A percentile compares a stretch with the other conserved stretches of the same genome.
Evolutionary conservation across 108 stramenopile species (phyloP).

Genomic region (Skeletonema potamos): DNA sequence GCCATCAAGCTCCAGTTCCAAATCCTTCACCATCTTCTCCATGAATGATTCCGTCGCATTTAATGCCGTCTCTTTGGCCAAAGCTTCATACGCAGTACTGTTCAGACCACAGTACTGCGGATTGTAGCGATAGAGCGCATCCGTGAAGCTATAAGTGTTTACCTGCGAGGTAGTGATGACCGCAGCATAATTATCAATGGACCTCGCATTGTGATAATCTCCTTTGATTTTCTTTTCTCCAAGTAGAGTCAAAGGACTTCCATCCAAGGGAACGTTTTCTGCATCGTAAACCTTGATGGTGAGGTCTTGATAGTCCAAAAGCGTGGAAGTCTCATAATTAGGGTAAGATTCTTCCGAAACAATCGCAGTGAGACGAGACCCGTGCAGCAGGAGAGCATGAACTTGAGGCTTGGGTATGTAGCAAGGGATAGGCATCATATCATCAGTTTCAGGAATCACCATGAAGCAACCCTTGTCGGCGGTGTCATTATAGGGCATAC

Average conservation of each 20-base stretch:
- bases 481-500: conserved; percentile 42
- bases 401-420: conserved; percentile 50
- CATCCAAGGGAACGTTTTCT: conserved; percentile 35
- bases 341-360: conserved; percentile 26
- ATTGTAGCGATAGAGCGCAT: conserved; percentile 27
- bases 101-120: conserved; percentile 45
- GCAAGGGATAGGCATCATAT: conserved; percentile 16
- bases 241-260: conserved; percentile 33
- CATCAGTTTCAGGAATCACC: conserved; percentile 5
- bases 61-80: conserved; percentile 36
- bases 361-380: conserved; percentile 39
- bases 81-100: conserved; percentile 31
- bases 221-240: conserved; percentile 43
- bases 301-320: conserved; percentile 23
- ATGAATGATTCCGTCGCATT: conserved; percentile 30
- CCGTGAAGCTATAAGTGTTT: conserved; percentile 25
- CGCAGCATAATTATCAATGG: conserved; percentile 19
- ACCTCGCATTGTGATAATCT: conserved; percentile 32
- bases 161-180: conserved; percentile 34
- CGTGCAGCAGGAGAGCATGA: conserved; percentile 35
- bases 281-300: conserved; percentile 41
- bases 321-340: conserved; percentile 8
- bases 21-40: conserved; percentile 37
- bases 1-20: conserved; percentile 26
- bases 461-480: background rate